phyloP scores from a whole-genome alignment of 2,329 filamentous ascomycete genomes.

The Ambrosiella cleistominuta region DNA sequence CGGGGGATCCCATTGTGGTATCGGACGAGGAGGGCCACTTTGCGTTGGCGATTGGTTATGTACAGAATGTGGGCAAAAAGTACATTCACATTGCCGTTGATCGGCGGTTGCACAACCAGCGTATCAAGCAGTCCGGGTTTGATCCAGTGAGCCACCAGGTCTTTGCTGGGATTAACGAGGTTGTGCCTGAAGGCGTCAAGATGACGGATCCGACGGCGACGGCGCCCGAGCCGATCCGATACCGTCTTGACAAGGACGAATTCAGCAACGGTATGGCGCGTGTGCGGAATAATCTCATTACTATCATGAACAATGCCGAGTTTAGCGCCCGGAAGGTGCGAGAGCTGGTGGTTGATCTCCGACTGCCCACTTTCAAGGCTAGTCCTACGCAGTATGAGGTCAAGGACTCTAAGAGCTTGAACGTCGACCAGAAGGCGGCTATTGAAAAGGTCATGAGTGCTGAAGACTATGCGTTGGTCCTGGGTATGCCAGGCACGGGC shows the following conservation, averaged over 20 bases:
- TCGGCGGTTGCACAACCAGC: slow-evolving; percentile 70
- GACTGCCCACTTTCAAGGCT: slow-evolving; percentile 54
- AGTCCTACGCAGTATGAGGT: slow-evolving; percentile 46
- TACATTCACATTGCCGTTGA: slow-evolving; percentile 81
- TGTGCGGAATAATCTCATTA: slow-evolving; percentile 82
- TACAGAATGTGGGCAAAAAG: slow-evolving; percentile 56
- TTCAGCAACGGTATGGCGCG: slow-evolving; percentile 97
- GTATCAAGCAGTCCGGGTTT: slow-evolving; percentile 59
- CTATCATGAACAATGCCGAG: slow-evolving; percentile 68
- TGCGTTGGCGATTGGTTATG: slow-evolving; percentile 80
- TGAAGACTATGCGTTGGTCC: slow-evolving; percentile 84
- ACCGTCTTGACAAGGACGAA: slow-evolving; percentile 90
- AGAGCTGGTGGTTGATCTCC: slow-evolving; percentile 61
- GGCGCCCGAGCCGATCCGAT: slow-evolving; percentile 33
- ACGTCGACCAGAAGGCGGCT: slow-evolving; percentile 70
- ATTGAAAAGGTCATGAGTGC: slow-evolving; percentile 94
- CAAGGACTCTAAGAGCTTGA: slow-evolving; percentile 46
- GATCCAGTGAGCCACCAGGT: slow-evolving; percentile 61
- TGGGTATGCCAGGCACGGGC: slow-evolving; percentile 95
- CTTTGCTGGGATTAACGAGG: slow-evolving; percentile 84
- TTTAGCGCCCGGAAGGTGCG: slow-evolving; percentile 57
- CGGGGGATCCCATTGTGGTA: slow-evolving; percentile 87
- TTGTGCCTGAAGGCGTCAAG: slow-evolving; percentile 21
- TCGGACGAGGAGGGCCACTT: slow-evolving; percentile 93
- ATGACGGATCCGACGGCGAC: slow-evolving; percentile 1